Evolutionary conservation across 2,329 filamentous ascomycete genomes (phyloP).

Genomic region (Aspergillus intermedius): DNA sequence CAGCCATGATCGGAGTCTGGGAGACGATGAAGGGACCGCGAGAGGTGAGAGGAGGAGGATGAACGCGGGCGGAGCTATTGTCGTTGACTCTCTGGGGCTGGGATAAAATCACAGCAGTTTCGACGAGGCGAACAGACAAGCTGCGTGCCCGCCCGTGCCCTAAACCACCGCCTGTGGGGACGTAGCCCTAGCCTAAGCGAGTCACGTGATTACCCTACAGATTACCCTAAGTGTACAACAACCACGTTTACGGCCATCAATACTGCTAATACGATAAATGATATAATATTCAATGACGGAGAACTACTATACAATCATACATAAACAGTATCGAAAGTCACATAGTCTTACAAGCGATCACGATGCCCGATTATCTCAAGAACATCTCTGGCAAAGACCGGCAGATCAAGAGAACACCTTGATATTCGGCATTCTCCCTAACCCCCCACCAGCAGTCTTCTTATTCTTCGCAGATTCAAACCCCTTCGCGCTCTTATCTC

Average conservation of each 20-base stretch:
- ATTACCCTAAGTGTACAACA: background rate
- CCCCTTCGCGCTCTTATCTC: conserved; percentile 54
- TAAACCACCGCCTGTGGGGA: conserved; percentile 25
- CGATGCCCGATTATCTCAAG: background rate
- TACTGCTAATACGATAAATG: background rate
- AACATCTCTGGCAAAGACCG: background rate
- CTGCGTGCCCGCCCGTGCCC: conserved; percentile 32
- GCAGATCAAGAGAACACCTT: conserved; percentile 30
- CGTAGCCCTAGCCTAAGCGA: conserved; percentile 28
- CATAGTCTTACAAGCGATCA: no score
- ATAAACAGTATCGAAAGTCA: no score
- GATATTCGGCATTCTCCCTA: conserved; percentile 46
- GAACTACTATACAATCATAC: background rate
- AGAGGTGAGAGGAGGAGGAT: conserved; percentile 30
- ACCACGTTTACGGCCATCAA: background rate
- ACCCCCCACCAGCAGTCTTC: conserved; percentile 31
- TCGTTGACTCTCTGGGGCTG: conserved; percentile 32
- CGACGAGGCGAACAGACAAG: conserved; percentile 24
- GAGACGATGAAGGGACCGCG: conserved; percentile 34
- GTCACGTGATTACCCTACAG: conserved; percentile 18
- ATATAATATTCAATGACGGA: background rate
- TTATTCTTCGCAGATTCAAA: conserved; percentile 34
- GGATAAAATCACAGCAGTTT: conserved; percentile 31
- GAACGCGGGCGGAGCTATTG: conserved; percentile 35
- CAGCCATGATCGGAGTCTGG: conserved; percentile 60